Evolutionary conservation across 1,284 basidiomycete species (phyloP).

Genomic region (Gymnopus androsaceus): DNA sequence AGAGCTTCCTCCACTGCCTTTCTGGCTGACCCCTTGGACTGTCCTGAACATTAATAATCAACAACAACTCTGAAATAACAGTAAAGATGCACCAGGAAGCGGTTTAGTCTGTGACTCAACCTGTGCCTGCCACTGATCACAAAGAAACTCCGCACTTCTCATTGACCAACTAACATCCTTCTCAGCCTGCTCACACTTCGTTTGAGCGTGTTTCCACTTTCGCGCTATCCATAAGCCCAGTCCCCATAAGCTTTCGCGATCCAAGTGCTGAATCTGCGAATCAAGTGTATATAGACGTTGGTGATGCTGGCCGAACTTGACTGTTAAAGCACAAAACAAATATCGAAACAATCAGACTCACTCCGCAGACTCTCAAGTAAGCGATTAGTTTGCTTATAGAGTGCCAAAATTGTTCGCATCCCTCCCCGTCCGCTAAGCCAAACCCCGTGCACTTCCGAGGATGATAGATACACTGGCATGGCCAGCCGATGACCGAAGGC

Average conservation of each 20-base stretch:
- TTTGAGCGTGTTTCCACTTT: neutral
- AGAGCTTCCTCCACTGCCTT: neutral
- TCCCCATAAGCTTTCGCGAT: neutral
- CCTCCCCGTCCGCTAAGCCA: too few species aligned
- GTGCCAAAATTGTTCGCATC: too few species aligned
- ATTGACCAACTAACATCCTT: neutral
- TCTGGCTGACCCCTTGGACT: neutral
- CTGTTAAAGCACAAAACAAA: neutral
- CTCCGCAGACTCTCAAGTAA: slow-evolving; percentile 29
- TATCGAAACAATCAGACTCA: slow-evolving; percentile 14
- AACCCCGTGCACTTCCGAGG: slow-evolving; percentile 30
- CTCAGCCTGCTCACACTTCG: slow-evolving; percentile 9
- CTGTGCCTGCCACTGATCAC: slow-evolving; percentile 24
- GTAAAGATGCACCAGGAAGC: too few species aligned
- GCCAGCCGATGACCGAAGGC: slow-evolving; percentile 37
- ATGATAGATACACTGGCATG: slow-evolving; percentile 34
- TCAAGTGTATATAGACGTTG: slow-evolving; percentile 25
- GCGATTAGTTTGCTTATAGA: slow-evolving; percentile 27
- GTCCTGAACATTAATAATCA: too few species aligned
- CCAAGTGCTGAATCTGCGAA: slow-evolving; percentile 22
- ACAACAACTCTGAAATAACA: too few species aligned
- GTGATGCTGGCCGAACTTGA: slow-evolving; percentile 21
- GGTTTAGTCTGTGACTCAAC: too few species aligned
- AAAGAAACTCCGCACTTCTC: slow-evolving; percentile 6
- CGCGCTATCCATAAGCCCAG: neutral